These are phyloP conservation scores for Buxus sempervirens DNA, from an alignment of 164 flowering plant species.

Conservation along the genomic window DNA sequence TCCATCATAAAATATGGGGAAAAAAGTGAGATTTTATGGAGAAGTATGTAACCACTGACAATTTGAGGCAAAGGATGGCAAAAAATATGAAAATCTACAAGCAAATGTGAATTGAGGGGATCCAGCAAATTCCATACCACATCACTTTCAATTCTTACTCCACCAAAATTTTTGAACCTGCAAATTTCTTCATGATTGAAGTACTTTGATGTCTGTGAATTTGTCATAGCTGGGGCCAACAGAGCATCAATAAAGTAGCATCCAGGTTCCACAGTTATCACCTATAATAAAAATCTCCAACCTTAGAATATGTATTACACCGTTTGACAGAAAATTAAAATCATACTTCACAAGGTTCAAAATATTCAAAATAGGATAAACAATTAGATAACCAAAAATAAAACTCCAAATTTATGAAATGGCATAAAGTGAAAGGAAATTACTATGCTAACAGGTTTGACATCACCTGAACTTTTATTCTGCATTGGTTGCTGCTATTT, in stretches of 20 bases:
- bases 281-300: slow-evolving; percentile 35
- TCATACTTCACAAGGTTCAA: not conserved
- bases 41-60: not conserved
- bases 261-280: slow-evolving; percentile 96
- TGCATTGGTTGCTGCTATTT: no score
- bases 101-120: not conserved
- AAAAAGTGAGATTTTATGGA: no score
- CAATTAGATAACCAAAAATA: not conserved
- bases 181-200: slow-evolving; percentile 47
- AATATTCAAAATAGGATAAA: not conserved
- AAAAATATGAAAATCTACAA: not conserved
- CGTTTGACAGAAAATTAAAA: not conserved
- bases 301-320: slow-evolving; percentile 1
- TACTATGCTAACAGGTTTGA: no score
- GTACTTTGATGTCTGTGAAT: slow-evolving; percentile 49
- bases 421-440: not conserved
- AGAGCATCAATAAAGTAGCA: slow-evolving; percentile 91
- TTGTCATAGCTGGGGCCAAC: slow-evolving; percentile 68
- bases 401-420: not conserved
- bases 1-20: no score
- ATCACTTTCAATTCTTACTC: slow-evolving; percentile 95
- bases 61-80: not conserved
- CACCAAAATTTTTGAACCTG: slow-evolving; percentile 72
- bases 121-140: slow-evolving; percentile 47
- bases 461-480: no score